phyloP scores from a whole-genome alignment of 2,329 filamentous ascomycete genomes.

The Xylariomycetidae sp. region DNA sequence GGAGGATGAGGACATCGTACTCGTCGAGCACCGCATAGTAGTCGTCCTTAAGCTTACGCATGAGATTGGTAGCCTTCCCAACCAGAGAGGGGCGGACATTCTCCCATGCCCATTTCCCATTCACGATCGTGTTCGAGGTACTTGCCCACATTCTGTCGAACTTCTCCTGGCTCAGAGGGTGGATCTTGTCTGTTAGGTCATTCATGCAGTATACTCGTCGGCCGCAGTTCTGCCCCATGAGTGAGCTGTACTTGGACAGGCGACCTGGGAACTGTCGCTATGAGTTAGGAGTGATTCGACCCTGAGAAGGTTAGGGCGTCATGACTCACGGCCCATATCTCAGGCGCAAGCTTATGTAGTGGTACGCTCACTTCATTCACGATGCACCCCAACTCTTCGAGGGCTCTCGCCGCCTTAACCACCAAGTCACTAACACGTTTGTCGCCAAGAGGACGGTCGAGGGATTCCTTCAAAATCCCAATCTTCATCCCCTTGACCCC shows the following conservation, averaged over 20 bases:
- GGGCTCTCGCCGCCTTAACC: conserved; percentile 32
- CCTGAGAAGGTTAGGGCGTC: too few relatives aligned
- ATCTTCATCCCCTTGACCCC: conserved; percentile 36
- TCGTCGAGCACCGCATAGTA: conserved; percentile 39
- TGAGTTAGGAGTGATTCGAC: too few relatives aligned
- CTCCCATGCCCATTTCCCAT: conserved; percentile 1
- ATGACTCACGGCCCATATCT: conserved; percentile 42
- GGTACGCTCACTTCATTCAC: conserved; percentile 43
- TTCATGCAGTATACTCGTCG: conserved; percentile 1
- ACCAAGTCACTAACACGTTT: conserved; percentile 28
- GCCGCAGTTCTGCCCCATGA: conserved; percentile 1
- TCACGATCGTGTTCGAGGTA: not conserved
- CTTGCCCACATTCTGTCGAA: conserved; percentile 1
- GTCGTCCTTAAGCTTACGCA: conserved; percentile 39
- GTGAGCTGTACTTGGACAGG: conserved; percentile 1
- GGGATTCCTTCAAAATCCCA: conserved; percentile 40
- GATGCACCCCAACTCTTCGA: conserved; percentile 35
- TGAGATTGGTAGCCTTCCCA: conserved; percentile 42
- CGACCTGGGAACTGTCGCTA: conserved; percentile 1
- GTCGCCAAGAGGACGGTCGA: conserved; percentile 32
- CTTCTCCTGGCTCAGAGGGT: conserved; percentile 1
- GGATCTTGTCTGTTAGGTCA: conserved; percentile 2
- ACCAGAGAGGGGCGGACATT: conserved; percentile 26
- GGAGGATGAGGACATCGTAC: conserved; percentile 43
- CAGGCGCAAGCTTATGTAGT: conserved; percentile 39